Conservation (phyloP, 179 eudicot genomes). For the Heliamphora pulchella region DNA sequence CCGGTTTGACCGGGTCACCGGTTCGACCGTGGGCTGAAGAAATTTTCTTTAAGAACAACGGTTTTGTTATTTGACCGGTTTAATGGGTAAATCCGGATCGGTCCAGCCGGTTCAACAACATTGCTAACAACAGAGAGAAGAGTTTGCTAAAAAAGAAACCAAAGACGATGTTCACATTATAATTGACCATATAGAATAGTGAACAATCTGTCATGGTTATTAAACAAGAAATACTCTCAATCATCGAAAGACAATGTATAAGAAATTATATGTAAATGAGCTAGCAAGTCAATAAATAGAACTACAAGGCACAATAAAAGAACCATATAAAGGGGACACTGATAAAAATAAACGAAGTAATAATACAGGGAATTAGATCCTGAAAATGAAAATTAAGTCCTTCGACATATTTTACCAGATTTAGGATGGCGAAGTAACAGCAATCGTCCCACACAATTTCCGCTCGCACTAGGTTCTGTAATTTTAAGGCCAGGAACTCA, state of each 20-base stretch:
- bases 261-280: background rate
- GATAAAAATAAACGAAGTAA: background rate
- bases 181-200: background rate
- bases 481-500: background rate
- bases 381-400: background rate
- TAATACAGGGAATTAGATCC: background rate
- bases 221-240: background rate
- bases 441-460: background rate
- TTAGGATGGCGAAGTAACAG: conserved; percentile 14
- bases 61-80: too few relatives aligned
- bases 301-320: background rate
- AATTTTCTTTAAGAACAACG: too few relatives aligned
- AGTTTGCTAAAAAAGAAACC: background rate
- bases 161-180: background rate
- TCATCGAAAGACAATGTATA: background rate
- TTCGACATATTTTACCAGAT: conserved; percentile 10
- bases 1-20: too few relatives aligned
- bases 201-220: background rate
- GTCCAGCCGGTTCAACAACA: too few relatives aligned
- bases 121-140: too few relatives aligned
- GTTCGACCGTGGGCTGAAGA: too few relatives aligned
- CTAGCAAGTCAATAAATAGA: background rate
- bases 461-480: conserved; percentile 3
- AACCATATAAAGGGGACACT: background rate
- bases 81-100: too few relatives aligned